A percentile compares a stretch with the other conserved stretches of the same genome.
Evolutionary conservation across 768 basidiomycete species (phyloP).

Genomic region (Termitomyces eurrhizus): DNA sequence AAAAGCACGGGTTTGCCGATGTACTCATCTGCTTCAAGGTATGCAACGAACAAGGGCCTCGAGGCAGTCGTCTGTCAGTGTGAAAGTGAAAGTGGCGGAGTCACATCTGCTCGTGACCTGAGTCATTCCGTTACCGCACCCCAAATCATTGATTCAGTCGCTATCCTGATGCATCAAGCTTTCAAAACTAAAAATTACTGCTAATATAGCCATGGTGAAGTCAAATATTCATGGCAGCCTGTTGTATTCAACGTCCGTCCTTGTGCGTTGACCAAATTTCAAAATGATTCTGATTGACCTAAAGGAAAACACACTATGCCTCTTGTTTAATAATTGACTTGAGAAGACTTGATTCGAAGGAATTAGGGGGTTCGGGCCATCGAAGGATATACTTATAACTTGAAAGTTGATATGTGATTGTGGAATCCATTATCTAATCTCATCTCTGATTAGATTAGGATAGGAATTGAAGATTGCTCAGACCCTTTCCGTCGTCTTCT

Average conservation of each 20-base stretch:
- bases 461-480: too few species aligned
- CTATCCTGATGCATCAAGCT: neutral
- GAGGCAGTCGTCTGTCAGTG: slow-evolving; percentile 13
- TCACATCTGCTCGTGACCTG: slow-evolving; percentile 11
- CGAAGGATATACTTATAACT: too few species aligned
- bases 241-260: neutral
- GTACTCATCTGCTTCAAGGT: slow-evolving; percentile 30
- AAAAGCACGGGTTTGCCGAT: slow-evolving; percentile 40
- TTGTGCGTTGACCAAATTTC: neutral
- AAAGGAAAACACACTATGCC: too few species aligned
- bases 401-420: neutral
- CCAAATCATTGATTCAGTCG: neutral
- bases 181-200: too few species aligned
- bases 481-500: neutral
- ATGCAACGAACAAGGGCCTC: slow-evolving; percentile 5
- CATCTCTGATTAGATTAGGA: neutral
- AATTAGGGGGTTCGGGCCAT: neutral
- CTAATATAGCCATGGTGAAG: neutral
- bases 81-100: slow-evolving; percentile 7
- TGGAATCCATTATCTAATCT: neutral
- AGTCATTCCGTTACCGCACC: neutral
- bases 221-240: neutral
- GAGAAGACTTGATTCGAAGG: too few species aligned
- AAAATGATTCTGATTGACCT: too few species aligned
- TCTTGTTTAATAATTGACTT: too few species aligned